A percentile compares a stretch with the other conserved stretches of the same genome.
phyloP scores from a whole-genome alignment of 495 filamentous ascomycete genomes.

The Neurospora sp. region DNA sequence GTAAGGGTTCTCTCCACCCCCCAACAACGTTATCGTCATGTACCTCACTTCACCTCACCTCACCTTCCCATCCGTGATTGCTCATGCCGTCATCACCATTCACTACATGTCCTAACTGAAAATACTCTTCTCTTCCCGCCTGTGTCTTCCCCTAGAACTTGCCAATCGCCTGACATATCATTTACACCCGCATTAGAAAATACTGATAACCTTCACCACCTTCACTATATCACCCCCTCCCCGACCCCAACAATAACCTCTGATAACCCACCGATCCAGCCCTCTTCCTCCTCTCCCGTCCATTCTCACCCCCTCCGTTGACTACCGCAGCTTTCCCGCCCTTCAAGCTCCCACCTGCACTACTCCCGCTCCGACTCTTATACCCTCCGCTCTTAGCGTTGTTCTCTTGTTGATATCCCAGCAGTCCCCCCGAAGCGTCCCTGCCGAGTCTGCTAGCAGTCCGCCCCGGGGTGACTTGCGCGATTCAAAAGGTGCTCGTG shows the following conservation, averaged over 20 bases:
- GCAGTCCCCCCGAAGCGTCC: background rate
- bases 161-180: background rate
- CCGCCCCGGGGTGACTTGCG: background rate
- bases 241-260: background rate
- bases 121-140: background rate
- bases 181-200: background rate
- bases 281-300: background rate
- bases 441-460: background rate
- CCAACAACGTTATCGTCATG: too few relatives aligned
- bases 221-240: background rate
- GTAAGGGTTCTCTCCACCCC: too few relatives aligned
- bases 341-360: background rate
- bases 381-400: background rate
- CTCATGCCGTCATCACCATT: background rate
- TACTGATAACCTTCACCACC: background rate
- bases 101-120: background rate
- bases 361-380: background rate
- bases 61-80: background rate
- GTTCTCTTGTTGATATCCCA: background rate
- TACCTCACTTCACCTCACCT: background rate
- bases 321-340: background rate
- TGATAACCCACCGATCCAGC: background rate
- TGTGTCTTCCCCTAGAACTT: background rate
- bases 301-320: background rate
- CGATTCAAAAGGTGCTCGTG: conserved; percentile 71